Conservation (phyloP, 106 monocot species). For the Iris macrosiphon region DNA sequence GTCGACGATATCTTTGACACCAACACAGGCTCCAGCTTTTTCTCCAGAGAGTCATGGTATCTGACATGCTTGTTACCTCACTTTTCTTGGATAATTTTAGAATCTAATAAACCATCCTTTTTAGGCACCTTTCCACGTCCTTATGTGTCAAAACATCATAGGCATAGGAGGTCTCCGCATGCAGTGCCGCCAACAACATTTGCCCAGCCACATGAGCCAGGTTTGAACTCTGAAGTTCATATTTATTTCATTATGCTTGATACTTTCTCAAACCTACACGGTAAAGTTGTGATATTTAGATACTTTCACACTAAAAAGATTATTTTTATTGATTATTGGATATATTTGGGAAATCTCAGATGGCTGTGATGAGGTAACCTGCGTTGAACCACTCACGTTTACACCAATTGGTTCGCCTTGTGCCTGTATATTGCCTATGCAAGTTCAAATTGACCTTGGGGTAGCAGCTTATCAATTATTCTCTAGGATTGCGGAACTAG, state of each 20-base stretch:
- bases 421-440: conserved; percentile 54
- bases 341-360: conserved; percentile 18
- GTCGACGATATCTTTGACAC: conserved; percentile 3
- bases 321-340: conserved; percentile 32
- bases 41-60: conserved; percentile 33
- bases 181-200: conserved; percentile 26
- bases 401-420: conserved; percentile 69
- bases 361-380: conserved; percentile 31
- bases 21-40: conserved; percentile 26
- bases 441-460: conserved; percentile 22
- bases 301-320: conserved; percentile 28
- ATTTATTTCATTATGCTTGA: background rate
- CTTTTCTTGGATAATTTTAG: conserved; percentile 3
- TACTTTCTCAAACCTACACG: background rate
- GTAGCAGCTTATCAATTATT: conserved; percentile 21
- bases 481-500: conserved; percentile 18
- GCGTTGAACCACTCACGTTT: conserved; percentile 49
- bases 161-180: conserved; percentile 24
- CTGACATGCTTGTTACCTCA: background rate
- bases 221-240: conserved; percentile 12
- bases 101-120: conserved; percentile 7
- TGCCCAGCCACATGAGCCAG: conserved; percentile 19
- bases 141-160: conserved; percentile 14
- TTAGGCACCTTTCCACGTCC: background rate
- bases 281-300: background rate